These are phyloP conservation scores for Tetragonia tetragonoides DNA, from an alignment of 148 eudicot species.

Conservation along the genomic window DNA sequence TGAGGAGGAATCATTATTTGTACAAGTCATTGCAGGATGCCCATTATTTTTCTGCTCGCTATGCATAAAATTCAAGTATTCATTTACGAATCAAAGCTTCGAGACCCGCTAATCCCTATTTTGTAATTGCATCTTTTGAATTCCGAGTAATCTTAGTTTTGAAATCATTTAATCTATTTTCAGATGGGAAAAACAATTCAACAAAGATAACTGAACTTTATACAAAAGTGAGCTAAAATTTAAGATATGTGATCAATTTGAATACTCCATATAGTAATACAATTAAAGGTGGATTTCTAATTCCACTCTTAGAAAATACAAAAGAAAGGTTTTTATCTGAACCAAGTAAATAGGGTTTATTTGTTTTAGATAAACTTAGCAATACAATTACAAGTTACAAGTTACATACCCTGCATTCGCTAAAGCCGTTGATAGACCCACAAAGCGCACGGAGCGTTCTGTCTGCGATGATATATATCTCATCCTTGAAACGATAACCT, in stretches of 20 bases:
- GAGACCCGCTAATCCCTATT: too few species aligned
- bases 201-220: too few species aligned
- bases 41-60: not conserved
- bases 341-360: not conserved
- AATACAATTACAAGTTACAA: conserved; percentile 21
- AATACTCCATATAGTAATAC: not conserved
- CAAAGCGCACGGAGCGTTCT: conserved; percentile 86
- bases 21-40: not conserved
- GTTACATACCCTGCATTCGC: conserved; percentile 91
- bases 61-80: not conserved
- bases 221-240: not conserved
- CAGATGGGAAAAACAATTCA: too few species aligned
- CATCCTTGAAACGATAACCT: conserved; percentile 99
- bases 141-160: too few species aligned
- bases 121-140: too few species aligned
- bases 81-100: too few species aligned
- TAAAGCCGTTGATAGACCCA: conserved; percentile 96
- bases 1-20: not conserved
- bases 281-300: too few species aligned
- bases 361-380: not conserved
- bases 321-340: too few species aligned
- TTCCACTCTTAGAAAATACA: too few species aligned
- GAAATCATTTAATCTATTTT: too few species aligned
- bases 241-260: not conserved
- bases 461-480: conserved; percentile 98